Conservation (phyloP, 768 basidiomycete genomes). For the Xerocomus spinulosus region DNA sequence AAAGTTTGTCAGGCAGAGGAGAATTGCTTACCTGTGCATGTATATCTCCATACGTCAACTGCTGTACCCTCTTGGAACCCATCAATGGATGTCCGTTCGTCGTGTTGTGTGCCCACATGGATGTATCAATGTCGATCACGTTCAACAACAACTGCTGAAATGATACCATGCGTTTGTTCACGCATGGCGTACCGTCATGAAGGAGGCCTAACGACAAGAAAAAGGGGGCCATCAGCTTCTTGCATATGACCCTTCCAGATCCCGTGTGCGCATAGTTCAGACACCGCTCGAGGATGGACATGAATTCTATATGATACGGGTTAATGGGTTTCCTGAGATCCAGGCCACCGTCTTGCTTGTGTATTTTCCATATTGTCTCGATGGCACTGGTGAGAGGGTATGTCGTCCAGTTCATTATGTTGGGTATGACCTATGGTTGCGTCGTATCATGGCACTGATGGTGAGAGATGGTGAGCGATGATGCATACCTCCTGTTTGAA, state of each 20-base stretch:
- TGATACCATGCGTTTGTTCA: background rate
- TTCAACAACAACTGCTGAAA: background rate
- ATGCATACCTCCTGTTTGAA: background rate
- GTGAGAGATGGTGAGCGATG: too few species aligned
- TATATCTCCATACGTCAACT: background rate
- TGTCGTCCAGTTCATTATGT: slow-evolving; percentile 1
- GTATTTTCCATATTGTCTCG: background rate
- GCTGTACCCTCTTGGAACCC: background rate
- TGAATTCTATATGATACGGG: slow-evolving; percentile 1
- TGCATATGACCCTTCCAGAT: background rate
- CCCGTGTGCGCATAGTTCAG: slow-evolving; percentile 9
- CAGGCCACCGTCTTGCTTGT: background rate
- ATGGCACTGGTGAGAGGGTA: background rate
- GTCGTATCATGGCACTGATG: too few species aligned
- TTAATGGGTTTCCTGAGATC: background rate
- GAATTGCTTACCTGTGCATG: background rate
- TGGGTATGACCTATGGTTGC: slow-evolving; percentile 11
- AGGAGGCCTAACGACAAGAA: background rate
- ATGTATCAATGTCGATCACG: background rate
- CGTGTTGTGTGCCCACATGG: background rate
- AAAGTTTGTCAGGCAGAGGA: too few species aligned
- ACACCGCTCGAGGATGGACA: slow-evolving; percentile 4
- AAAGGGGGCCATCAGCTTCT: background rate
- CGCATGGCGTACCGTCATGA: background rate
- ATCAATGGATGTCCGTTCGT: background rate